Percentiles rank a stretch among this genome's conserved stretches.
These are phyloP conservation scores for Saccharomyces hybrid DNA, from an alignment of 1,139 yeast genomes.

Conservation along the genomic window DNA sequence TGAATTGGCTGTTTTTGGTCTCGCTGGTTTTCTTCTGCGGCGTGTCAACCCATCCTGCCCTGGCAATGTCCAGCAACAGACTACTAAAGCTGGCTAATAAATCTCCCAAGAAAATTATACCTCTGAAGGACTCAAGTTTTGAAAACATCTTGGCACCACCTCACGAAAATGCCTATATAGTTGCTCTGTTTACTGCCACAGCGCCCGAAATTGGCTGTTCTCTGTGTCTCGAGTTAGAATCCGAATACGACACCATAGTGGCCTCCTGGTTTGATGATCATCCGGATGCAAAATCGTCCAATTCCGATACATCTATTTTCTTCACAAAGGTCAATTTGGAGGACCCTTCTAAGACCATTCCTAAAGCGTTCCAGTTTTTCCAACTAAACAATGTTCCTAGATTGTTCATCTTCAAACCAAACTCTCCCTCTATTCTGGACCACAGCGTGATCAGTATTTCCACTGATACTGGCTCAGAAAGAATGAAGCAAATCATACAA, in stretches of 20 bases:
- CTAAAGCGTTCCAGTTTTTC: constrained; percentile 47
- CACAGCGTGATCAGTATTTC: constrained; percentile 4
- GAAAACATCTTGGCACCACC: constrained; percentile 54
- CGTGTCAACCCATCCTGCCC: background rate
- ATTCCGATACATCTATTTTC: constrained; percentile 41
- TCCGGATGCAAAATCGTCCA: constrained; percentile 35
- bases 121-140: constrained; percentile 56
- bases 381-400: constrained; percentile 74
- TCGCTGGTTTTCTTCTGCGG: constrained; percentile 1
- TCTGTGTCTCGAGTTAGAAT: constrained; percentile 64
- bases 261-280: constrained; percentile 50
- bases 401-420: constrained; percentile 56
- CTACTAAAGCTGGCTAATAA: constrained; percentile 22
- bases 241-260: constrained; percentile 55
- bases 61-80: constrained; percentile 21
- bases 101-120: constrained; percentile 35
- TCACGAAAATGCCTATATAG: constrained; percentile 52
- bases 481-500: constrained; percentile 18
- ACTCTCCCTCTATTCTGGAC: background rate
- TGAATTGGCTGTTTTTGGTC: constrained; percentile 1
- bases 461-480: constrained; percentile 17
- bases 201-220: constrained; percentile 68
- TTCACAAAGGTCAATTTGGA: constrained; percentile 71
- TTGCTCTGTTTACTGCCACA: constrained; percentile 68
- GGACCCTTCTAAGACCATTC: constrained; percentile 36